phyloP scores from a whole-genome alignment of 108 stramenopile species.

The Asterionellopsis glacialis region DNA sequence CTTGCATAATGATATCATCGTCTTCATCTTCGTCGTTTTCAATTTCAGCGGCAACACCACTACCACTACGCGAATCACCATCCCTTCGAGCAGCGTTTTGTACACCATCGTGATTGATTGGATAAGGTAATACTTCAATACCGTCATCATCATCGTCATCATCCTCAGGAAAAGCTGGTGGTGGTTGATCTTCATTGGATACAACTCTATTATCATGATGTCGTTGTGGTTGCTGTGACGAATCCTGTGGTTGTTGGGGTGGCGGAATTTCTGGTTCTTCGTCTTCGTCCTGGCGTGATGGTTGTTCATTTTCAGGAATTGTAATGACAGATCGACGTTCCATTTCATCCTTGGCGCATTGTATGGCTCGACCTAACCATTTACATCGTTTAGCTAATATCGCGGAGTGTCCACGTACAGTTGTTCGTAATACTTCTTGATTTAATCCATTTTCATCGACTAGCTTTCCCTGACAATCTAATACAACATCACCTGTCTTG shows the following conservation, averaged over 20 bases:
- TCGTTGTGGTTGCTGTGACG: conserved; percentile 5
- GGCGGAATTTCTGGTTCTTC: background rate
- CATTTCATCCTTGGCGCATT: conserved; percentile 32
- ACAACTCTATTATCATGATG: conserved; percentile 24
- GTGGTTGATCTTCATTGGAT: conserved; percentile 7
- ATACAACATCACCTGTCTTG: conserved; percentile 46
- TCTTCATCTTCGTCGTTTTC: conserved; percentile 65
- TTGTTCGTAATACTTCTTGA: conserved; percentile 55
- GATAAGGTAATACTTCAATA: conserved; percentile 7
- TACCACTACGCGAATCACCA: background rate
- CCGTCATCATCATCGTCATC: conserved; percentile 60
- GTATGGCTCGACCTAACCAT: conserved; percentile 62
- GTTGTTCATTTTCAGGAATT: conserved; percentile 10
- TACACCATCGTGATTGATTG: conserved; percentile 7
- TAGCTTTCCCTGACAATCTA: conserved; percentile 69
- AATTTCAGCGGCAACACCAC: conserved; percentile 31
- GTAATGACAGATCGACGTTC: conserved; percentile 24
- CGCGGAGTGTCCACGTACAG: conserved; percentile 54
- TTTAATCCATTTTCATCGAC: conserved; percentile 62
- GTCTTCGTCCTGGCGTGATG: background rate
- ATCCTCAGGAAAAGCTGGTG: background rate
- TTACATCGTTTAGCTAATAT: conserved; percentile 59
- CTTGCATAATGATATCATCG: conserved; percentile 5
- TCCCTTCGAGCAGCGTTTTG: too few species aligned
- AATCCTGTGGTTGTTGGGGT: background rate